Percentiles rank a stretch among this genome's conserved stretches.
Conservation (phyloP, 768 basidiomycete genomes). For the Auriculariales sp. region DNA sequence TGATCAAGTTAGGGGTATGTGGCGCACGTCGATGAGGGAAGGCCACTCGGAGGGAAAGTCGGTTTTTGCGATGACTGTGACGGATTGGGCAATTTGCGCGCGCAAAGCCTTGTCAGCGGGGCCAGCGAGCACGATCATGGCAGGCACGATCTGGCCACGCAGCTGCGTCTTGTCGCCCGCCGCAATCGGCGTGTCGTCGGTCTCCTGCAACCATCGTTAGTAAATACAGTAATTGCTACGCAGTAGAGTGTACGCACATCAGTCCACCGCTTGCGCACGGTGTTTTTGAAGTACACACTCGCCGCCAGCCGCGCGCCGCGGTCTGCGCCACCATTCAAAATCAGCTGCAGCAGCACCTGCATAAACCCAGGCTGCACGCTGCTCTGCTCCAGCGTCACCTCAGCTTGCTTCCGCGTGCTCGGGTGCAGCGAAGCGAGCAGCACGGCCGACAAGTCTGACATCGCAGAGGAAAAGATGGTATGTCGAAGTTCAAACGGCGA, state of each 20-base stretch:
- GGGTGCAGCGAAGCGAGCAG: slow-evolving; percentile 62
- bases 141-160: slow-evolving; percentile 67
- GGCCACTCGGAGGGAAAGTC: slow-evolving; percentile 89
- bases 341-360: slow-evolving; percentile 59
- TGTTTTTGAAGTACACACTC: slow-evolving; percentile 86
- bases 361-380: slow-evolving; percentile 70
- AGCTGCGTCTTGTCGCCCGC: slow-evolving; percentile 60
- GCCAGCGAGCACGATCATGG: slow-evolving; percentile 77
- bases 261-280: slow-evolving; percentile 75
- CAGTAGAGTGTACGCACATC: slow-evolving; percentile 39
- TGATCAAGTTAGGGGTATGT: neutral
- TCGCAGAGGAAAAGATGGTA: slow-evolving; percentile 1
- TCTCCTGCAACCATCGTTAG: slow-evolving; percentile 9
- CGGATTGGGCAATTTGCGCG: slow-evolving; percentile 83
- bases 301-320: slow-evolving; percentile 68
- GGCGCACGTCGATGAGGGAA: slow-evolving; percentile 76
- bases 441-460: slow-evolving; percentile 35
- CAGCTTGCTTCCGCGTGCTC: slow-evolving; percentile 61
- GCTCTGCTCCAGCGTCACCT: slow-evolving; percentile 52
- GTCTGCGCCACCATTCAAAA: slow-evolving; percentile 50
- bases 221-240: neutral
- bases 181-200: slow-evolving; percentile 62
- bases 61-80: slow-evolving; percentile 77
- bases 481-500: too few relatives aligned
- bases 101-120: slow-evolving; percentile 59